Base-by-base conservation (phyloP, 2,329 filamentous ascomycete species). In the Domatiomyces catenatus region DNA sequence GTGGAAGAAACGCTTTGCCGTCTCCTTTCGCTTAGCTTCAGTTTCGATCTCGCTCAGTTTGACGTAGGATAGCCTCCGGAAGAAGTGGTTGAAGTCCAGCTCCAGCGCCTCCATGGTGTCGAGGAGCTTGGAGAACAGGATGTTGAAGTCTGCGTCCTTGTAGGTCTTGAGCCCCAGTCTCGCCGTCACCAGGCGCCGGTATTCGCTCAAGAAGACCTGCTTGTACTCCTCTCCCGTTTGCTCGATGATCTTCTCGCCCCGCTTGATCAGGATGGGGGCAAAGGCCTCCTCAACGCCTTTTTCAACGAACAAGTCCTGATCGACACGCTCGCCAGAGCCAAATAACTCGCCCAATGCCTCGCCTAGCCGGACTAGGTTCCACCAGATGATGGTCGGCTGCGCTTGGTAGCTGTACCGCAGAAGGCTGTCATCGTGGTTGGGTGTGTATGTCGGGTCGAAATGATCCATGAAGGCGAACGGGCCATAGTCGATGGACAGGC, bases 381-480 rank as follows among this genome's bases (percentile, higher is more conserved):
- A 98, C 92, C 92, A 98, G 62, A 98, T 92, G 51, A 98, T 85
- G 44, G 83, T 89, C 0, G 92, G 89, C 63, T 98, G 92, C 64
- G 94, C 94, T 58, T 83, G 82, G 71, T 96, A 98, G 58, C 81
- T 82, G 65, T 98, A 98, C 46, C 92, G 79, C 26, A 94, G 72
- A 69, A 84, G 76, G 62, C 84, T 76, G 62, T 98, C 92, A 66
- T 98, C 92, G 64, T 98, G 92, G 63, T 98, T 98, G 1, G 92
- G 92, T 0, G 92, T 98, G 66, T 96, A 98, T 15, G 75, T 73
- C 0, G 90, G 90, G 61, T 98, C 90, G 62, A 96, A 98, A 62
- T 89, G 88, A 65, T 98, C 92, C 72, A 98, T 83, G 66, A 98
- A 98, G 4, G 92, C 92, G 61, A 98, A 98, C 0, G 92, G 92